Evolutionary conservation across 306 rosid genomes (phyloP).

Genomic region (Vigna radiata): DNA sequence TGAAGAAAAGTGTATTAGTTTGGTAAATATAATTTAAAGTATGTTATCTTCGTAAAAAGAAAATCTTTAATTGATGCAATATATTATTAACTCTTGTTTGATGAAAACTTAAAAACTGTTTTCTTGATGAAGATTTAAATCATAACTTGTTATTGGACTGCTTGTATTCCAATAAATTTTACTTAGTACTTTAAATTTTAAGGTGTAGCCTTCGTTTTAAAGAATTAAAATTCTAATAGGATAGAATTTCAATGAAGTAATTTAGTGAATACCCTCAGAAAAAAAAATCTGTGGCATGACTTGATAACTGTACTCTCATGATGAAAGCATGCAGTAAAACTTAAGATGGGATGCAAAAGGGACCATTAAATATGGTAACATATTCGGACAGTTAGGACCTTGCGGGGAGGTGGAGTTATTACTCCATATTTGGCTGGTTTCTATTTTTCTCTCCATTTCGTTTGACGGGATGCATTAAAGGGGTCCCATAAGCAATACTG

Average conservation of each 20-base stretch:
- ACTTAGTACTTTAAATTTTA: neutral
- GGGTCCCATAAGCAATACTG: neutral
- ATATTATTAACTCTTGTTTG: neutral
- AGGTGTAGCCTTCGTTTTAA: neutral
- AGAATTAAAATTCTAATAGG: neutral
- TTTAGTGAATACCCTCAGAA: neutral
- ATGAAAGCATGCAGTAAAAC: neutral
- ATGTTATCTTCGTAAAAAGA: no score
- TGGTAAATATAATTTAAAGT: no score
- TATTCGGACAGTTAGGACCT: neutral
- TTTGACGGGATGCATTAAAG: neutral
- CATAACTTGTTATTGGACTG: neutral
- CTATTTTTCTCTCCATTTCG: conserved; percentile 5
- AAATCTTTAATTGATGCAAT: no score
- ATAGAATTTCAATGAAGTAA: neutral
- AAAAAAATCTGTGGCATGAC: neutral
- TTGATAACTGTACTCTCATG: neutral
- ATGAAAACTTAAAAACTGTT: neutral
- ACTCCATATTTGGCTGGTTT: neutral
- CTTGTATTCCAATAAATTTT: neutral
- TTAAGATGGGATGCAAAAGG: neutral
- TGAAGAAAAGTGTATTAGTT: no score
- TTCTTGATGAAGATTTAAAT: neutral
- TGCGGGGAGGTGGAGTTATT: neutral
- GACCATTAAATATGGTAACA: neutral